Conservation (phyloP, 352 stramenopile species). For the Paralagenidium karlingii region DNA sequence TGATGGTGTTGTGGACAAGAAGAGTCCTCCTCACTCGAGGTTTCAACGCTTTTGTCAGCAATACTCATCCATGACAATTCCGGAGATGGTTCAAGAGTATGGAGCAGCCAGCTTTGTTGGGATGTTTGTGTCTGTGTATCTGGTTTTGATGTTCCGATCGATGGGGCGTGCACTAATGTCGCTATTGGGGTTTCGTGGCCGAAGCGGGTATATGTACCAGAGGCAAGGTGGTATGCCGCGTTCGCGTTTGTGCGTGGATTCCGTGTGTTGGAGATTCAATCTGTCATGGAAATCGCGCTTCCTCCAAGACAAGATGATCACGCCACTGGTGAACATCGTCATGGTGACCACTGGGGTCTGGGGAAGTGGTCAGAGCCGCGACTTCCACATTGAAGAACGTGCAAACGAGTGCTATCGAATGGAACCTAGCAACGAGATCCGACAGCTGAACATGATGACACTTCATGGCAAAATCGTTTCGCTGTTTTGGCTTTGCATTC, state of each 20-base stretch:
- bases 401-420: conserved; percentile 41
- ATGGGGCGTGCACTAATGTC: conserved; percentile 20
- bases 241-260: too few species aligned
- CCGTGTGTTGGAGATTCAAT: too few species aligned
- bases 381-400: conserved; percentile 43
- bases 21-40: too few species aligned
- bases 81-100: conserved; percentile 21
- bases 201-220: conserved; percentile 31
- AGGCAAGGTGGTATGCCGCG: too few species aligned
- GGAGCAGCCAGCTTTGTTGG: conserved; percentile 17
- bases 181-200: conserved; percentile 21
- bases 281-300: conserved; percentile 37
- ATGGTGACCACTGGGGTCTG: conserved; percentile 32
- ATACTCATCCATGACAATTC: conserved; percentile 19
- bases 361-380: conserved; percentile 28
- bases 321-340: conserved; percentile 30
- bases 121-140: conserved; percentile 38
- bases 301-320: conserved; percentile 38
- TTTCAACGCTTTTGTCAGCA: conserved; percentile 19
- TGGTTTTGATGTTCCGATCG: conserved; percentile 32
- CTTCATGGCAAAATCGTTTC: conserved; percentile 50
- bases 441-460: conserved; percentile 61
- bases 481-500: conserved; percentile 46
- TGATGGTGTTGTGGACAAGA: conserved; percentile 26
- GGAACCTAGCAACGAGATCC: conserved; percentile 37